Conservation (phyloP, 805 yeast genomes). For the Maudiozyma pseudohumilis region DNA sequence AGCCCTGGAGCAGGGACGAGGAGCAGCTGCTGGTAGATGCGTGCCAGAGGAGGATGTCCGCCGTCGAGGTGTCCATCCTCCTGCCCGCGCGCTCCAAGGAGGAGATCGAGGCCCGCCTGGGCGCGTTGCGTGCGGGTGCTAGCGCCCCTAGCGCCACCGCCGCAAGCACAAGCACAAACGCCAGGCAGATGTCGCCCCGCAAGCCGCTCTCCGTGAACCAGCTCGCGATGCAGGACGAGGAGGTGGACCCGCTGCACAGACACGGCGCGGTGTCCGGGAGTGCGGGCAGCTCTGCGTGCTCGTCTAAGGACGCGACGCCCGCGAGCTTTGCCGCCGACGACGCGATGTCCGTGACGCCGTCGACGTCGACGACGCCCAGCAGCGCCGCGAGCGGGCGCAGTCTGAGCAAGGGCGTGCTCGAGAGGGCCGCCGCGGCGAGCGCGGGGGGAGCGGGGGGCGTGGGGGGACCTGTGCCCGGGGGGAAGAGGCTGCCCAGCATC, state of each 20-base stretch:
- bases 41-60: conserved; percentile 49
- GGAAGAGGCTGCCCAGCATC: conserved; percentile 23
- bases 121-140: conserved; percentile 26
- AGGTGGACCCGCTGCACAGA: conserved; percentile 12
- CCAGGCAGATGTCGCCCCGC: not conserved
- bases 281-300: conserved; percentile 1
- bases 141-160: no score
- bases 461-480: no score
- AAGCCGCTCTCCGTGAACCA: not conserved
- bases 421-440: no score
- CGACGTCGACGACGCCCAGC: no score
- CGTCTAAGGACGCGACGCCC: conserved; percentile 16
- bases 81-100: conserved; percentile 63
- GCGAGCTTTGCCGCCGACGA: conserved; percentile 9
- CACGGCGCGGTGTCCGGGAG: not conserved
- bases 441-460: no score
- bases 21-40: conserved; percentile 53
- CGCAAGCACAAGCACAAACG: conserved; percentile 2
- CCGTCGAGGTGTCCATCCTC: conserved; percentile 64
- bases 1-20: conserved; percentile 49
- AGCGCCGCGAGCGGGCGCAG: no score
- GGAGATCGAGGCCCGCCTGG: conserved; percentile 61
- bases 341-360: conserved; percentile 2
- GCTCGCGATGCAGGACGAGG: conserved; percentile 6
- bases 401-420: no score